phyloP scores from a whole-genome alignment of 2,329 filamentous ascomycete genomes.

The Trichoderma brevicompactum region DNA sequence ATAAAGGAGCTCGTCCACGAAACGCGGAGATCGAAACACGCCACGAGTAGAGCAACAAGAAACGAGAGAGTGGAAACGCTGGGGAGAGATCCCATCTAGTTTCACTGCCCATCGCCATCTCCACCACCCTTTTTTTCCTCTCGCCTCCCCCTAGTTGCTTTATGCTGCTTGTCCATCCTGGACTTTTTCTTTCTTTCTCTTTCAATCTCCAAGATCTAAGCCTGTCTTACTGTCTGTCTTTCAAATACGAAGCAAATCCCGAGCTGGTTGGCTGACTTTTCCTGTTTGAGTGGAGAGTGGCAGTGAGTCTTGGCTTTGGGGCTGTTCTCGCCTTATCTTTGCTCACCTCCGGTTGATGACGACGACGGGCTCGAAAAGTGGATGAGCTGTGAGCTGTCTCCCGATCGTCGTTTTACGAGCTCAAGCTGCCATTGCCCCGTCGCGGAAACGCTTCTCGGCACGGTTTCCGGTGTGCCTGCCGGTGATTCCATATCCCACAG shows the following conservation, averaged over 20 bases:
- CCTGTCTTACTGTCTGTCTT: background rate
- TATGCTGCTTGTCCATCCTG: background rate
- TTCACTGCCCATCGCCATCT: constrained; percentile 23
- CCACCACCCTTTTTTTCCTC: constrained; percentile 5
- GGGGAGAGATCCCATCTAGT: constrained; percentile 10
- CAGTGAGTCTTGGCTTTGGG: constrained; percentile 8
- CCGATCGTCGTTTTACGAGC: constrained; percentile 10
- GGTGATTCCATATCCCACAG: background rate
- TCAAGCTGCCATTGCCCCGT: constrained; percentile 7
- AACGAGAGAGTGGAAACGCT: constrained; percentile 17
- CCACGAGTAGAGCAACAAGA: constrained; percentile 7
- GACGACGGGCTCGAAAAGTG: constrained; percentile 24
- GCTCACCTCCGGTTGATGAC: constrained; percentile 8
- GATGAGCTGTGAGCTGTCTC: constrained; percentile 21
- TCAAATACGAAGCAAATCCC: background rate
- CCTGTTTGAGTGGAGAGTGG: constrained; percentile 15
- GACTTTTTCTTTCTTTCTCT: background rate
- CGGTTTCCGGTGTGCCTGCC: background rate
- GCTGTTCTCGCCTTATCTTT: constrained; percentile 11
- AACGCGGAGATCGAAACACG: constrained; percentile 19
- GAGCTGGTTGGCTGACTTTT: background rate
- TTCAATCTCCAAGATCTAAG: background rate
- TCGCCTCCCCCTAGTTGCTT: background rate
- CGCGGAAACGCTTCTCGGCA: constrained; percentile 18
- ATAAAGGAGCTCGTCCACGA: constrained; percentile 8